These are phyloP conservation scores for Vigna mungo DNA, from an alignment of 306 rosid genomes.

Conservation along the genomic window DNA sequence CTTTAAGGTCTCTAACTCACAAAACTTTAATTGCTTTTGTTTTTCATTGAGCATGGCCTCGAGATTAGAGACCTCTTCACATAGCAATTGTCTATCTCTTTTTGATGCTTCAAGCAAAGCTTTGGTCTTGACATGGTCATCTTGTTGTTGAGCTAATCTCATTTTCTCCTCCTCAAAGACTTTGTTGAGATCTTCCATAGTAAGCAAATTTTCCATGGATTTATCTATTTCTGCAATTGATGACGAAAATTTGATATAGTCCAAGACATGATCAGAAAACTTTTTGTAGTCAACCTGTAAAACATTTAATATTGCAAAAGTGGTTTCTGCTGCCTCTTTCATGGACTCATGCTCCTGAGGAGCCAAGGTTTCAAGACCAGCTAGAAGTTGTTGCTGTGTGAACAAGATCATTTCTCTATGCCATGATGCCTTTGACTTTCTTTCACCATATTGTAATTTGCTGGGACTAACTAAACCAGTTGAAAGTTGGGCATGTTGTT, in stretches of 20 bases:
- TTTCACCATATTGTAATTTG: neutral
- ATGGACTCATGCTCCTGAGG: conserved; percentile 38
- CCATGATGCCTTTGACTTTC: conserved; percentile 25
- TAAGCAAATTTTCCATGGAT: conserved; percentile 29
- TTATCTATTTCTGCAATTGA: conserved; percentile 34
- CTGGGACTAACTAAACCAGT: neutral
- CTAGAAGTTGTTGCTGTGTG: conserved; percentile 30
- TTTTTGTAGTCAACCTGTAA: conserved; percentile 33
- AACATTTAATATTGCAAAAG: neutral
- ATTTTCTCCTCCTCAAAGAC: conserved; percentile 37
- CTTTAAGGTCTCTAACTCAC: conserved; percentile 28
- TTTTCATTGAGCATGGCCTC: conserved; percentile 40
- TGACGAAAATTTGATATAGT: conserved; percentile 37
- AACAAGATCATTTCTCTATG: conserved; percentile 5
- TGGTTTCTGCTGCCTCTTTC: conserved; percentile 44
- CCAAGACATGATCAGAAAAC: conserved; percentile 45
- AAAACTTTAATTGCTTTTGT: conserved; percentile 22
- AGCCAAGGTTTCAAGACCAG: conserved; percentile 35
- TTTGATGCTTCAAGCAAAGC: conserved; percentile 27
- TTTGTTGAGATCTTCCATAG: conserved; percentile 35
- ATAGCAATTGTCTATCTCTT: conserved; percentile 21
- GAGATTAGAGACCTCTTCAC: conserved; percentile 37
- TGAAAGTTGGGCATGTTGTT: conserved; percentile 11
- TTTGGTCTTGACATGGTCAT: conserved; percentile 26
- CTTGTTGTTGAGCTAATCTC: conserved; percentile 27